A percentile compares a stretch with the other conserved stretches of the same genome.
These are phyloP conservation scores for Cordyceps militaris DNA, from an alignment of 2,329 filamentous ascomycete species.

Conservation along the genomic window DNA sequence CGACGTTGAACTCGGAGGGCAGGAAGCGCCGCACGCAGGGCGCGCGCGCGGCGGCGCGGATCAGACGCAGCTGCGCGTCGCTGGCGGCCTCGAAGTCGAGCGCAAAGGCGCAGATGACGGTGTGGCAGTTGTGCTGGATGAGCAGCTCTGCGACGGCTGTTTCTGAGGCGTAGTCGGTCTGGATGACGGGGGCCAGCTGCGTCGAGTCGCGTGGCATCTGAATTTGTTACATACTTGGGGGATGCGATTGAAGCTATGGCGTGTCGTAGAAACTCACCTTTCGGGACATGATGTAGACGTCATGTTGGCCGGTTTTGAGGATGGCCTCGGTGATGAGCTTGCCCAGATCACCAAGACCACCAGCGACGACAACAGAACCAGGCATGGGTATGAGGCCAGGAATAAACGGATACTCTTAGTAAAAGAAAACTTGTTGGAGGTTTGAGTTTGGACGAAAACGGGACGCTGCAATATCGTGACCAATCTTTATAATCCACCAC, in stretches of 20 bases:
- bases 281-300: constrained; percentile 36
- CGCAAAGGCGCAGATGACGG: constrained; percentile 27
- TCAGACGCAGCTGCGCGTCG: constrained; percentile 26
- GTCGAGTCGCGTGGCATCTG: background rate
- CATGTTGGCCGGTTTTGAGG: constrained; percentile 26
- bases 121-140: constrained; percentile 18
- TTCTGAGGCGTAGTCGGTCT: constrained; percentile 24
- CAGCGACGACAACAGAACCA: constrained; percentile 36
- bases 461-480: too few species aligned
- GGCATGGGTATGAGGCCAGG: constrained; percentile 15
- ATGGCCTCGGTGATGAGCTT: constrained; percentile 39
- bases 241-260: constrained; percentile 16
- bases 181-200: constrained; percentile 16
- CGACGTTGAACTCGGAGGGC: constrained; percentile 32
- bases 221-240: background rate
- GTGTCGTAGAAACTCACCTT: constrained; percentile 26
- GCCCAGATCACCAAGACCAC: constrained; percentile 40
- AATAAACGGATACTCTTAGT: too few species aligned
- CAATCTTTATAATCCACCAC: too few species aligned
- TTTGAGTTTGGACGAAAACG: too few species aligned
- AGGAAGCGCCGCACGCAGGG: constrained; percentile 28
- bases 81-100: constrained; percentile 24
- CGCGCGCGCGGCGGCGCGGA: constrained; percentile 25
- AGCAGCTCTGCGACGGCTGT: constrained; percentile 18
- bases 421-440: too few species aligned